Conservation (phyloP, 2,329 filamentous ascomycete genomes). For the Zasmidium cellare region DNA sequence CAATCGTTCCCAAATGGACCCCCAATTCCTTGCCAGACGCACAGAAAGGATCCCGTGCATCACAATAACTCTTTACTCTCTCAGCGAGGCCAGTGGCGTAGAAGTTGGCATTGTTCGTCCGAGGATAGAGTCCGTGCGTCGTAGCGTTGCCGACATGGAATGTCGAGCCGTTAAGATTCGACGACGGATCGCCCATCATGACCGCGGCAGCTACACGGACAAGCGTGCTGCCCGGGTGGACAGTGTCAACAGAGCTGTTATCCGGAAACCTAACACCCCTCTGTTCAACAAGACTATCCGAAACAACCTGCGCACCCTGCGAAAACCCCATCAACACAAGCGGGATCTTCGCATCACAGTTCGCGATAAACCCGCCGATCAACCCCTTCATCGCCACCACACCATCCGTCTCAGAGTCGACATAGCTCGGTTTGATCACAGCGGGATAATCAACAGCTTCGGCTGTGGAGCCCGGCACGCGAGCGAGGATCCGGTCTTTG, state of each 20-base stretch:
- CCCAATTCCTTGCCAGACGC: slow-evolving; percentile 12
- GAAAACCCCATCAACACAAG: slow-evolving; percentile 24
- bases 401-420: slow-evolving; percentile 19
- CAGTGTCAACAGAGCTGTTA: slow-evolving; percentile 11
- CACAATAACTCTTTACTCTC: slow-evolving; percentile 19
- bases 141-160: slow-evolving; percentile 23
- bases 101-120: slow-evolving; percentile 12
- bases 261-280: slow-evolving; percentile 10
- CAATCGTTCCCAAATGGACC: slow-evolving; percentile 18
- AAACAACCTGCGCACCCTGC: slow-evolving; percentile 23
- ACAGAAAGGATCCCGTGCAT: slow-evolving; percentile 19
- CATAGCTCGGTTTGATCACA: slow-evolving; percentile 18
- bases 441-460: slow-evolving; percentile 20
- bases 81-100: slow-evolving; percentile 2
- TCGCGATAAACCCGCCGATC: slow-evolving; percentile 14
- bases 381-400: slow-evolving; percentile 13
- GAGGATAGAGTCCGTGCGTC: slow-evolving; percentile 17
- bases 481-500: slow-evolving; percentile 15
- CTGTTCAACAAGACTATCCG: slow-evolving; percentile 19
- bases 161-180: slow-evolving; percentile 10
- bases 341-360: slow-evolving; percentile 13
- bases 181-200: slow-evolving; percentile 21
- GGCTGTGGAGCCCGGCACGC: slow-evolving; percentile 13
- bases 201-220: slow-evolving; percentile 14
- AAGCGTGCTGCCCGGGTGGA: slow-evolving; percentile 7